Evolutionary conservation across 2,329 filamentous ascomycete species (phyloP).

Genomic region (Albophoma yamanashiensis): DNA sequence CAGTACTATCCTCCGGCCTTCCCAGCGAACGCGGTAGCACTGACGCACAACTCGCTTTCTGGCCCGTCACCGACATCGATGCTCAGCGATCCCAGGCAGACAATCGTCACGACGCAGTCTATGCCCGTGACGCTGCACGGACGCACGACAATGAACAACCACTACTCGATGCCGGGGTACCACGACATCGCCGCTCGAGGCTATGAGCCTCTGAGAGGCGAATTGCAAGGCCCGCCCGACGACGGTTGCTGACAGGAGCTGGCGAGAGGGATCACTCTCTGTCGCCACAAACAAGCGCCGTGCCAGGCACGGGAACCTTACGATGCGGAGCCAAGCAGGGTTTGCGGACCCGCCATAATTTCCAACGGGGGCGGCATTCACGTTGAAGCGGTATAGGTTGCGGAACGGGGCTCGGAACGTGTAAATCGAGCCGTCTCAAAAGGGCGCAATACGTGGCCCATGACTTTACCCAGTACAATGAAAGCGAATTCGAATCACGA

Average conservation of each 20-base stretch:
- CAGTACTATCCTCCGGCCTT: slow-evolving; percentile 4
- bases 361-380: not conserved
- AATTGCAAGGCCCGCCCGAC: not conserved
- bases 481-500: not conserved
- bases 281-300: not conserved
- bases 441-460: not conserved
- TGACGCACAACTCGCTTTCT: slow-evolving; percentile 6
- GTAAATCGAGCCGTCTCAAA: not conserved
- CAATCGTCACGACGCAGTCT: slow-evolving; percentile 7
- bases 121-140: slow-evolving; percentile 10
- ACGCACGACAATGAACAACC: slow-evolving; percentile 13
- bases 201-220: slow-evolving; percentile 5
- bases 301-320: not conserved
- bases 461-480: not conserved
- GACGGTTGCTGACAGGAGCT: slow-evolving; percentile 12
- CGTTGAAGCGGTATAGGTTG: not conserved
- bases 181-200: slow-evolving; percentile 8
- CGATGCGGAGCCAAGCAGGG: not conserved
- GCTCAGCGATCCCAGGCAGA: slow-evolving; percentile 12
- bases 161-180: slow-evolving; percentile 13
- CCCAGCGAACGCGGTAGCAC: not conserved
- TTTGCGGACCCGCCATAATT: not conserved
- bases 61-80: slow-evolving; percentile 9
- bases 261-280: not conserved
- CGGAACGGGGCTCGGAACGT: not conserved